A percentile compares a stretch with the other conserved stretches of the same genome.
Conservation (phyloP, 2,329 filamentous ascomycete genomes). For the Fusarium sp. region DNA sequence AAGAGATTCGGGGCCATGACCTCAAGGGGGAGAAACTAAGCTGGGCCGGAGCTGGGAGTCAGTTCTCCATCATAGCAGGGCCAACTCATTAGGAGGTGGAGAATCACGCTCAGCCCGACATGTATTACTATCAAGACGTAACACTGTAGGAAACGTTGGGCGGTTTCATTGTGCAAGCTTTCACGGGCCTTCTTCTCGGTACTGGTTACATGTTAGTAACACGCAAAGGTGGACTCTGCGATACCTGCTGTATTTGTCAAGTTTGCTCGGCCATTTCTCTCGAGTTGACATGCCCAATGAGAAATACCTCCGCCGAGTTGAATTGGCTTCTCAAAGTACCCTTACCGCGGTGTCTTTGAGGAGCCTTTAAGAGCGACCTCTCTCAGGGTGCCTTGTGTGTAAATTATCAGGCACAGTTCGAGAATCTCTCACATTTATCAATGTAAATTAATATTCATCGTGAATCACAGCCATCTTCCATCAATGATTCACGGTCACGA, state of each 20-base stretch:
- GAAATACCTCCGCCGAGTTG: too few relatives aligned
- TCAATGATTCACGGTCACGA: too few relatives aligned
- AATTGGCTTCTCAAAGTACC: too few relatives aligned
- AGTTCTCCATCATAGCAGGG: conserved; percentile 17
- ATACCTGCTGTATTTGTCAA: background rate
- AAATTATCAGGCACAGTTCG: too few relatives aligned
- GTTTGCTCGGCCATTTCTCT: background rate
- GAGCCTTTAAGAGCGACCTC: too few relatives aligned
- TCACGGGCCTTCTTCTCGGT: background rate
- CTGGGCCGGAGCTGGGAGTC: conserved; percentile 24
- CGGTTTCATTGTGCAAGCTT: background rate
- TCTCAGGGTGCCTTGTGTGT: too few relatives aligned
- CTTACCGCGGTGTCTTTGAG: too few relatives aligned
- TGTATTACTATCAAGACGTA: background rate
- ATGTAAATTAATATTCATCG: too few relatives aligned
- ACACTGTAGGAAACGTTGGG: background rate
- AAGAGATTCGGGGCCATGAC: conserved; percentile 7
- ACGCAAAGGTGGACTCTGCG: background rate
- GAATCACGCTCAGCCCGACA: background rate
- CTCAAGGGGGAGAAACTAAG: conserved; percentile 5
- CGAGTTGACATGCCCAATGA: too few relatives aligned
- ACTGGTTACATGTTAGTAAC: background rate
- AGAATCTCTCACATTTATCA: too few relatives aligned
- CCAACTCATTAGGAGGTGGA: background rate
- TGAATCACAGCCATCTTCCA: too few relatives aligned